Evolutionary conservation across 768 basidiomycete species (phyloP), one percentile per base, ranked within the genome.

Genomic region (Boletus reticuloceps): DNA sequence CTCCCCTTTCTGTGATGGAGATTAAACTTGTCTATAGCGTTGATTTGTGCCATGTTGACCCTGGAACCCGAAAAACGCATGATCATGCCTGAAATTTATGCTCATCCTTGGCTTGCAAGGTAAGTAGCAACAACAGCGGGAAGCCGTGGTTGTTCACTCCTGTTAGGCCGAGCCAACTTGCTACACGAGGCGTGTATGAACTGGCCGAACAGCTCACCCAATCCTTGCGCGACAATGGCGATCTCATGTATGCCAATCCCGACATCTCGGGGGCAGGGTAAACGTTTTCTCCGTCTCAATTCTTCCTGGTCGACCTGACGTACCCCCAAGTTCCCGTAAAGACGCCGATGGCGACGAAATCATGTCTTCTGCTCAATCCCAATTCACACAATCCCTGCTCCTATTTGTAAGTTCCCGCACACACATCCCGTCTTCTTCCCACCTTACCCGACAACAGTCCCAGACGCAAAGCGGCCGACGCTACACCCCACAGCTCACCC

Each of bases 301-400:
- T 22, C 12, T 12, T 31, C 34, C 19, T n/a, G 12, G 19, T n/a
- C 38, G 43, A 53, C 31, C 17, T 53, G 47, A 47, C 29, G 6
- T 22, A 19, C 17, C 36, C n/a, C 22, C 38, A 41, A 69, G 68
- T 19, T 49, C 55, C 3, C 45, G 34, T 47, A 68, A 73, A 37
- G 82, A 84, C 54, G 72, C 67, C 7, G 86, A 91, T 51, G 83
- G 75, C 14, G 86, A 88, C 61, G 69, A 78, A 41, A 72, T 80
- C 57, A 88, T 89, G 85, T 69, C 77, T 25, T 77, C 84, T 4
- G 79, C 77, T 47, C 74, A 75, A 40, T 84, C 88, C 0, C 89
- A 91, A 61, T 94, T 94, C 69, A 90, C 90, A 0, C 88, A 90
- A 62, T 77, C 84, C 0, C 77, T 94, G 17, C 80, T 90, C 75